Base-by-base conservation (phyloP, 2,329 filamentous ascomycete species). In the Penicillium sp. region DNA sequence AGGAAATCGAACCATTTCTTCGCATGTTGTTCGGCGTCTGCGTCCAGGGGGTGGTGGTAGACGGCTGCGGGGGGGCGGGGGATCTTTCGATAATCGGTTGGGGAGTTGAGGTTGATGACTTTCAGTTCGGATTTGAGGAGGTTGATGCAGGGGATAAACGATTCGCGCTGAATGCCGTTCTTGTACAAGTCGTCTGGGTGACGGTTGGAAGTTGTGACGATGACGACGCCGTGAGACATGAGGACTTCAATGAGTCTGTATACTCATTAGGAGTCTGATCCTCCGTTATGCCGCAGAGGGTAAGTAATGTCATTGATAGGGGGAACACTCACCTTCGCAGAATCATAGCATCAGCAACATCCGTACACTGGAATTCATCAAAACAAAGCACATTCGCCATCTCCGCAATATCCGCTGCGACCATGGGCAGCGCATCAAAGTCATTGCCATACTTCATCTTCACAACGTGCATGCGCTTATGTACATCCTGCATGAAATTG, bases 401-500 rank as follows among this genome's bases (percentile, higher is more conserved):
- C 65, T 90, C 85, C 6, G 94, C 94, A 69, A 99, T 94, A 67
- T 94, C 88, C n/a, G 93, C 94, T 2, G 93, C 93, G 16, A 97
- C 87, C 68, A 95, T 94, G 0, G 93, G 93, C 42, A 97, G 83
- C 0, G 85, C 90, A 71, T 99, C 94, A 36, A 96, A 82, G 62
- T 96, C 91, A 68, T 86, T 91, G 28, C 94, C 94, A 70, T 95
- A 84, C 64, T 86, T 77, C 82, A 94, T 87, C 77, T 96, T 96
- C 74, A 95, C 86, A 68, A 85, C 85, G 76, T 97, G 94, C 65
- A 97, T 77, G 55, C 93, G 83, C 71, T 87, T 90, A 76, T 99
- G 94, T 45, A 97, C 88, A 71, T 95, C 89, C 73, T 97, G 94
- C 94, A 99, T 99, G 78, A 99, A 99, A 72, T 96, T 96, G 78